Evolutionary conservation across 1,284 basidiomycete species (phyloP).

Genomic region (Uromyces viciae-fabae): DNA sequence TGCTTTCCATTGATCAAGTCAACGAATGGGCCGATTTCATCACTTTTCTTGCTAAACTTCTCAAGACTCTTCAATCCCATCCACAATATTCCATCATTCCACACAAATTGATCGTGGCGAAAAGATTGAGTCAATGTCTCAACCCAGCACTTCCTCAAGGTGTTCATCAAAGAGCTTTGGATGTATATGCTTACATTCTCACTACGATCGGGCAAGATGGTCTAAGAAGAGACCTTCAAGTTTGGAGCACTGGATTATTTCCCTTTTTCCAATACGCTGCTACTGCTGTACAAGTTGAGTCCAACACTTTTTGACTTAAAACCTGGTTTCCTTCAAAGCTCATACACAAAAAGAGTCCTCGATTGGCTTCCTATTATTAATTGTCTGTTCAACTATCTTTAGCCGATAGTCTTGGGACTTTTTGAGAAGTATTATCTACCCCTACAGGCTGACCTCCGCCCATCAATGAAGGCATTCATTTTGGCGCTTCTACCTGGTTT

Average conservation of each 20-base stretch:
- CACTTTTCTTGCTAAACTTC: constrained; percentile 86
- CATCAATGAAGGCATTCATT: constrained; percentile 88
- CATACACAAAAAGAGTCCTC: too few relatives aligned
- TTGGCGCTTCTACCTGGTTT: constrained; percentile 86
- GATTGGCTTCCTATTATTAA: too few relatives aligned
- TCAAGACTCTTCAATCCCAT: constrained; percentile 91
- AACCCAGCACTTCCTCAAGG: constrained; percentile 95
- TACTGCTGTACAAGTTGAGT: constrained; percentile 76
- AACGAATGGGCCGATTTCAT: constrained; percentile 99
- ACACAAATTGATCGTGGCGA: constrained; percentile 86
- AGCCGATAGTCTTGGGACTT: constrained; percentile 79
- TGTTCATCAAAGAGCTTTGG: constrained; percentile 90
- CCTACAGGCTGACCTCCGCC: constrained; percentile 73
- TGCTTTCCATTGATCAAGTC: constrained; percentile 89
- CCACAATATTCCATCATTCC: constrained; percentile 93
- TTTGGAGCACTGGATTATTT: constrained; percentile 95
- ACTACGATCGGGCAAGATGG: constrained; percentile 85
- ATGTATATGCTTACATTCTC: constrained; percentile 89
- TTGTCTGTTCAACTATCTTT: too few relatives aligned
- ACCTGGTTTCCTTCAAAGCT: neutral
- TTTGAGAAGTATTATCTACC: constrained; percentile 89
- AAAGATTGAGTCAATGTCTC: constrained; percentile 90
- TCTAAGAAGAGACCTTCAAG: constrained; percentile 74
- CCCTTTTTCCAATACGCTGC: constrained; percentile 98
- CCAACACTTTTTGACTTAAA: constrained; percentile 28